These are phyloP conservation scores for Pyricularia grisea DNA, from an alignment of 2,329 filamentous ascomycete species.

Conservation along the genomic window DNA sequence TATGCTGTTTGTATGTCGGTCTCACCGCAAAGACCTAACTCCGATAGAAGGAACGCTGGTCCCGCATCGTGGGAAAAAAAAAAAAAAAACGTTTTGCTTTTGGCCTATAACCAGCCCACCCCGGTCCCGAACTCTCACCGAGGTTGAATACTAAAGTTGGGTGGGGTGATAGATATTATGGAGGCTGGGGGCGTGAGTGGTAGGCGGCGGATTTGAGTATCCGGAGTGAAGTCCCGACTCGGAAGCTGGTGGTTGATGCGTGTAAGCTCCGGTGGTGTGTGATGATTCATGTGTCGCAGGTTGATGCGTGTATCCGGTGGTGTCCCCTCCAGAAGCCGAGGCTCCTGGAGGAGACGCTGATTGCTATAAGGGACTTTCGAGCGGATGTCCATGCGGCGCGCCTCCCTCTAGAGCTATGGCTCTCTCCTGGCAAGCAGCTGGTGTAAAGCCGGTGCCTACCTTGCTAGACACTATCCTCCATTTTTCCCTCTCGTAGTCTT, in stretches of 20 bases:
- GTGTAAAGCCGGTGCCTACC: constrained; percentile 82
- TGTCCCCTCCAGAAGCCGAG: constrained; percentile 37
- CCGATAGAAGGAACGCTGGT: too few species aligned
- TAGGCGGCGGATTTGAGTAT: not conserved
- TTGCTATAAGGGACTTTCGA: constrained; percentile 43
- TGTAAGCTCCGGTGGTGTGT: not conserved
- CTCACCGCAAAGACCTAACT: not conserved
- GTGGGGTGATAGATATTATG: not conserved
- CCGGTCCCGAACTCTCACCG: not conserved
- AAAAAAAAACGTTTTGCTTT: not conserved
- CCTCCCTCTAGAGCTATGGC: constrained; percentile 23
- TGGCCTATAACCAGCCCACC: not conserved
- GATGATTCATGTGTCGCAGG: constrained; percentile 4
- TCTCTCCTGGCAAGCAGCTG: constrained; percentile 77
- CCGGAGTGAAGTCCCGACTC: not conserved
- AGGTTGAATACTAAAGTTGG: not conserved
- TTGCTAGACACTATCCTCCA: constrained; percentile 90
- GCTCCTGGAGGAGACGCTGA: constrained; percentile 41
- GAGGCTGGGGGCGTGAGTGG: not conserved
- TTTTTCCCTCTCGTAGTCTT: constrained; percentile 83
- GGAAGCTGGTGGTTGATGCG: not conserved
- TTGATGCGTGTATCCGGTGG: constrained; percentile 29
- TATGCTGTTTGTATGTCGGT: not conserved
- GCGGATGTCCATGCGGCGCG: constrained; percentile 38
- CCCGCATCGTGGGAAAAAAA: not conserved